Conservation (phyloP, 371 early-diverging fungal species). For the Sanchytrium tribonematis region DNA sequence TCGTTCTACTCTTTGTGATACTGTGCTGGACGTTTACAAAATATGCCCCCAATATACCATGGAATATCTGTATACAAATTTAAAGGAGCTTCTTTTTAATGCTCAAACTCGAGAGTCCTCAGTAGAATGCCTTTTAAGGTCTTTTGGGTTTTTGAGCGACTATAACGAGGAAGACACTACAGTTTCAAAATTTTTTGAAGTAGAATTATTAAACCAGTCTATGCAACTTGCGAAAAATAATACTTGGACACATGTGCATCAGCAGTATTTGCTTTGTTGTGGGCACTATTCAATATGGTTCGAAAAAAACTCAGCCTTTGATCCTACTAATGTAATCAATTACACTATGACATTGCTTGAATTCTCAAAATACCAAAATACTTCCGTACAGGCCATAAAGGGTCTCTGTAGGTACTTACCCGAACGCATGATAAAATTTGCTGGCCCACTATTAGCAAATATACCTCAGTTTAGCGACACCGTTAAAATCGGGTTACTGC, state of each 20-base stretch:
- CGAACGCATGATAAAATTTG: neutral
- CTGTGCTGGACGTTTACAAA: neutral
- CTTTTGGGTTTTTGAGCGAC: neutral
- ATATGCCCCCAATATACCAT: neutral
- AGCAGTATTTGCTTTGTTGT: neutral
- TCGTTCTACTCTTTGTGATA: neutral
- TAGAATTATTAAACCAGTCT: neutral
- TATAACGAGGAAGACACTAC: neutral
- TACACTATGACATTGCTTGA: neutral
- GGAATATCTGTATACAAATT: neutral
- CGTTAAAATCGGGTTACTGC: neutral
- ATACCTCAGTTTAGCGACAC: neutral
- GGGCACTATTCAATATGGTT: neutral
- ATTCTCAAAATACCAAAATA: neutral
- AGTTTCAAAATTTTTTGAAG: neutral
- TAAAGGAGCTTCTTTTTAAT: neutral
- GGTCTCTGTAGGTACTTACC: neutral
- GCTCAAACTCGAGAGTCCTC: neutral
- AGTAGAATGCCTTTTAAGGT: neutral
- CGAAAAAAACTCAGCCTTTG: neutral
- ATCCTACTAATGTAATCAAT: neutral
- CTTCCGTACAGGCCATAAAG: neutral
- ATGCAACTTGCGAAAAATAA: neutral
- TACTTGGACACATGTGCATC: neutral
- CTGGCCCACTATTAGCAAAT: neutral